Percentiles rank a stretch among this genome's conserved stretches.
phyloP scores from a whole-genome alignment of 106 monocot genomes.

The Agapanthus africanus region DNA sequence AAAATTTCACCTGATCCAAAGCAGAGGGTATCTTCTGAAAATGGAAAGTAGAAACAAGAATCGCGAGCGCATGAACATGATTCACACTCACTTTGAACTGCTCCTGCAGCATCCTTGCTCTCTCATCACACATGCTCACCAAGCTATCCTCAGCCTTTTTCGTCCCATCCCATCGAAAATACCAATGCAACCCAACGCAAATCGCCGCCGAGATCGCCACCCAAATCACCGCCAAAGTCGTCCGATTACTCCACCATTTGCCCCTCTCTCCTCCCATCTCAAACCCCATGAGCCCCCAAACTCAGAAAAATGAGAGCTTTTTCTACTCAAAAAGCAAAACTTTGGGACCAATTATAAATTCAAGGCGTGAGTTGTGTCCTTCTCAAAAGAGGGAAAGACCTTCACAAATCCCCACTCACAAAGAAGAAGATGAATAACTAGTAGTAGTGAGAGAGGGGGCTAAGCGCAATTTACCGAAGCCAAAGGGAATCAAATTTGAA shows the following conservation, averaged over 20 bases:
- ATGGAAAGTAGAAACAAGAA: conserved; percentile 83
- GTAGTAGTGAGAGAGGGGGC: not conserved
- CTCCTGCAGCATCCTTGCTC: conserved; percentile 91
- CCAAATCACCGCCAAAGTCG: conserved; percentile 21
- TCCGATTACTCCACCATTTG: conserved; percentile 31
- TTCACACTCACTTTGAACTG: conserved; percentile 90
- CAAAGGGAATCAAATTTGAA: conserved; percentile 32
- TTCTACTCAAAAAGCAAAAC: no score
- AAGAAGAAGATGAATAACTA: not conserved
- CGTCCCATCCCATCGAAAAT: conserved; percentile 29
- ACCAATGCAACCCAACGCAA: conserved; percentile 35
- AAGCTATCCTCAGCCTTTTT: conserved; percentile 48
- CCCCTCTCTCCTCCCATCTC: conserved; percentile 11
- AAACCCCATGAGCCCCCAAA: conserved; percentile 9
- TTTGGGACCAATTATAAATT: no score
- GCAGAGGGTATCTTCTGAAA: conserved; percentile 70
- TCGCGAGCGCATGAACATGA: conserved; percentile 89
- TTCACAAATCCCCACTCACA: not conserved
- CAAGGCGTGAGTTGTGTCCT: conserved; percentile 7
- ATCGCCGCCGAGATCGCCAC: conserved; percentile 18
- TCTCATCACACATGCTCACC: conserved; percentile 86
- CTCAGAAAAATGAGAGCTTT: no score
- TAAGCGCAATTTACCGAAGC: conserved; percentile 10
- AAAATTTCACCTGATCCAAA: conserved; percentile 56
- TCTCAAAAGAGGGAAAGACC: conserved; percentile 25